Evolutionary conservation across 768 basidiomycete species (phyloP).

Genomic region (Leccinum sublutescens): DNA sequence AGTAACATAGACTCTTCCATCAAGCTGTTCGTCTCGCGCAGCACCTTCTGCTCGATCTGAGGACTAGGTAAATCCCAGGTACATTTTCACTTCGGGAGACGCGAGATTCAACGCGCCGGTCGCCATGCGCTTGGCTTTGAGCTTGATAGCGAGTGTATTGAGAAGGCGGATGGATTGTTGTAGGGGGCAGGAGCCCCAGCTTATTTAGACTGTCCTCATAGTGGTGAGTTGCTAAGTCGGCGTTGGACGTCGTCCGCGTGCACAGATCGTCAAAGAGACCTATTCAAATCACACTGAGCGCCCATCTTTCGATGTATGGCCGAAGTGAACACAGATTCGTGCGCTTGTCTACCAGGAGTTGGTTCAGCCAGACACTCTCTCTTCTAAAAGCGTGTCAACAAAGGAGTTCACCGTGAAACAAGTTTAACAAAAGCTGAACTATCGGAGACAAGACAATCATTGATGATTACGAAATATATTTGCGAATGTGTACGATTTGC

Average conservation of each 20-base stretch:
- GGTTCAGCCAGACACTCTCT: no score
- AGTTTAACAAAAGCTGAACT: conserved; percentile 12
- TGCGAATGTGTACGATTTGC: not conserved
- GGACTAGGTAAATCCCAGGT: conserved; percentile 88
- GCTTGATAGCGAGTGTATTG: conserved; percentile 80
- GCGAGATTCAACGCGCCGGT: conserved; percentile 96
- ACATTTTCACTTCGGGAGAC: conserved; percentile 97
- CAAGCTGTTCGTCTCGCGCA: no score
- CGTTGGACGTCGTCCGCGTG: not conserved
- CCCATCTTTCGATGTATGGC: conserved; percentile 84
- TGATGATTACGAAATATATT: not conserved
- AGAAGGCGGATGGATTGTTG: conserved; percentile 75
- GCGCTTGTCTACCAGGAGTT: no score
- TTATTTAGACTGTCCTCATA: no score
- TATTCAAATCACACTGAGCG: no score
- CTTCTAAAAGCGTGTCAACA: no score
- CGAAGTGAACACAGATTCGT: conserved; percentile 29
- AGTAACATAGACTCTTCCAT: no score
- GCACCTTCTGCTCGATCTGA: conserved; percentile 87
- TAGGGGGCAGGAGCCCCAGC: no score
- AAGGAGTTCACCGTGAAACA: conserved; percentile 5
- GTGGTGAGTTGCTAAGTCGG: conserved; percentile 68
- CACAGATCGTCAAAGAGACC: not conserved
- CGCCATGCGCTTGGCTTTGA: conserved; percentile 83
- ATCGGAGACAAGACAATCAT: no score